Percentiles rank a stretch among this genome's conserved stretches.
phyloP scores from a whole-genome alignment of 805 yeast species.

The Kodamaea neixiangensis region DNA sequence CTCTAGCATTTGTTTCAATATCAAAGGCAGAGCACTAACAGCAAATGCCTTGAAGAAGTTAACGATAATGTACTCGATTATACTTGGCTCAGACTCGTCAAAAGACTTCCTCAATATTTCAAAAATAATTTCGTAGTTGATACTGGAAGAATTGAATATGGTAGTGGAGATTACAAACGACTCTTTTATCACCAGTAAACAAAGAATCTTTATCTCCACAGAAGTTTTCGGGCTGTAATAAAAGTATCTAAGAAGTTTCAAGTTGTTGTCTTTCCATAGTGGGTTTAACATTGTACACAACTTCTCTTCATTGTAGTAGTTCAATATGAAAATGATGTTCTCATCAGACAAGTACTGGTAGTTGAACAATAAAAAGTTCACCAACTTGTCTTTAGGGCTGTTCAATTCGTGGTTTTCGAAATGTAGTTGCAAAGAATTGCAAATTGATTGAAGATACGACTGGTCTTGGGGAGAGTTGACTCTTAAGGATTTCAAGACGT shows the following conservation, averaged over 20 bases:
- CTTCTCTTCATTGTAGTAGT: constrained; percentile 48
- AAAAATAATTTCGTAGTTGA: constrained; percentile 30
- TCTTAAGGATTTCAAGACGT: constrained; percentile 28
- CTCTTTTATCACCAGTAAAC: constrained; percentile 36
- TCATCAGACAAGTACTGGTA: constrained; percentile 37
- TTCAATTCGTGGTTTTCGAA: constrained; percentile 34
- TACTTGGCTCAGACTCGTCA: constrained; percentile 30
- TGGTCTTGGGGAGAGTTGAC: constrained; percentile 29
- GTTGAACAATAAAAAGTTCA: constrained; percentile 42
- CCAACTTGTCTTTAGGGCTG: constrained; percentile 45
- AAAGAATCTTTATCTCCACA: constrained; percentile 28
- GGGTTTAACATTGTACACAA: constrained; percentile 55
- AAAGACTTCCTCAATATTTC: constrained; percentile 32
- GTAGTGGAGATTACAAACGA: constrained; percentile 37
- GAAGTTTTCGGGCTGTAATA: constrained; percentile 26
- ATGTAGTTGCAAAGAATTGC: constrained; percentile 34
- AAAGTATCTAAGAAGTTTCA: constrained; percentile 46
- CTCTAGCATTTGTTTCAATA: neutral
- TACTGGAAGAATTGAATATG: constrained; percentile 28
- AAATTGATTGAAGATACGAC: constrained; percentile 35
- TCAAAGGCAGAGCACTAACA: constrained; percentile 15
- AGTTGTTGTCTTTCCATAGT: constrained; percentile 53
- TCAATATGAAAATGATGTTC: constrained; percentile 46
- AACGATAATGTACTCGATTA: constrained; percentile 32
- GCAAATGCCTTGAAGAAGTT: constrained; percentile 27